Base-by-base conservation (phyloP, 1,284 basidiomycete species). In the Tilletia walkeri region DNA sequence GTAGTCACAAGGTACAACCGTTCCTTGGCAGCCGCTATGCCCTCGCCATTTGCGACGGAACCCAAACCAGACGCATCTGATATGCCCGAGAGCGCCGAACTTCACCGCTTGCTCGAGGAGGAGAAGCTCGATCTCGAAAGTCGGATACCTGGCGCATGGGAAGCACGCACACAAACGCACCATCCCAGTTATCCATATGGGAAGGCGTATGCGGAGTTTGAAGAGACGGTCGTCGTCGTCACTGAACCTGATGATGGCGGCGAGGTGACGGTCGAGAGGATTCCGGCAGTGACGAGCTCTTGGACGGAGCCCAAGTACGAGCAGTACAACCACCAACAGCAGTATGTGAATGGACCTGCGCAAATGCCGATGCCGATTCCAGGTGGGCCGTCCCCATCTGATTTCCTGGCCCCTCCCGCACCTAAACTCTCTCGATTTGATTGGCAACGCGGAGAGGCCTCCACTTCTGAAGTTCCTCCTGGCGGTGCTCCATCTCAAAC, bases 41-140 rank as follows among this genome's bases (percentile, higher is more conserved):
- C 59, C 7, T 63, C 59, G 30, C 59, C 59, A 14, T 63, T 63
- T 39, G 65, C 36, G 10, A 47, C 20, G 45, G 48, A 38, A 3
- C 20, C 12, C 18, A 20, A 30, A 30, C 16, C 56, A 38, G 69
- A 65, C 20, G 66, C 61, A 30, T 18, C 50, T 14, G 41, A 63
- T 41, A 41, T 68, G 16, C 47, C 56, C 12, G 72, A 73, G 50
- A 73, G 72, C 66, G 70, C 72, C 6, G 72, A 73, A 39, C 72
- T 73, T 67, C 72, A 73, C 38, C 54, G 53, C 16, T 38, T 73
- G 34, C 56, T 73, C 4, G 47, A 67, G 54, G 70, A 71, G 53
- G 70, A 72, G 50, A 59, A 72, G 41, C 41, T 48, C 3, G 45
- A 66, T 48, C 24, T 47, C 1, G 65, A 48, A 30, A 48, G 47